phyloP scores from a whole-genome alignment of 2,329 filamentous ascomycete species.

The Monosporascus sp. region DNA sequence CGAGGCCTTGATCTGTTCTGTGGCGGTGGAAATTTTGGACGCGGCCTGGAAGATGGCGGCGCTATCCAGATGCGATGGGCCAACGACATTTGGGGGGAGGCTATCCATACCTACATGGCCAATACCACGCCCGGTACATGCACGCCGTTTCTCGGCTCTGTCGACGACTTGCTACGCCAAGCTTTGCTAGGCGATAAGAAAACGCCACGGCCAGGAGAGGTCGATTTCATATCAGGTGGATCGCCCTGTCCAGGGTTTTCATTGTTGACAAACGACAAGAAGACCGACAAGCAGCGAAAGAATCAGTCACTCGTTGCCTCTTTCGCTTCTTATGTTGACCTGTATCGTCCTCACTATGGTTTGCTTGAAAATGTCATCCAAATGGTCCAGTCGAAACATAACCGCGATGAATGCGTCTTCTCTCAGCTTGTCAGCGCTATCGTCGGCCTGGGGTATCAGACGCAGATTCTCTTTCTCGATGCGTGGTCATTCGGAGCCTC shows the following conservation, averaged over 20 bases:
- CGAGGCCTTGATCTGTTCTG: slow-evolving; percentile 69
- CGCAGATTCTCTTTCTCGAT: slow-evolving; percentile 62
- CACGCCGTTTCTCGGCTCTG: slow-evolving; percentile 63
- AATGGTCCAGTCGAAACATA: slow-evolving; percentile 51
- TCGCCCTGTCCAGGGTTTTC: slow-evolving; percentile 79
- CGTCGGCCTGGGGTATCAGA: slow-evolving; percentile 74
- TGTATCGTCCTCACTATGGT: slow-evolving; percentile 70
- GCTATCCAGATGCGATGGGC: slow-evolving; percentile 61
- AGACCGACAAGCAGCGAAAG: slow-evolving; percentile 50
- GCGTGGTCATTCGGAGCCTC: slow-evolving; percentile 64
- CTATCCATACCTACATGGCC: slow-evolving; percentile 70
- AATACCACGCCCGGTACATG: slow-evolving; percentile 45
- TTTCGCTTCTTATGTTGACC: slow-evolving; percentile 68
- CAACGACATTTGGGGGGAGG: slow-evolving; percentile 60
- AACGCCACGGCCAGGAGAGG: slow-evolving; percentile 55
- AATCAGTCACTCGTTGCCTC: slow-evolving; percentile 76
- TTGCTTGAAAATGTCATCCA: slow-evolving; percentile 71
- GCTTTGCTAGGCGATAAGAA: slow-evolving; percentile 47
- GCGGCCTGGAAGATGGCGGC: slow-evolving; percentile 69
- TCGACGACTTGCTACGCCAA: slow-evolving; percentile 60
- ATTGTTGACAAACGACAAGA: slow-evolving; percentile 51
- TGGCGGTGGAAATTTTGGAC: slow-evolving; percentile 72
- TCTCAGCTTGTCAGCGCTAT: slow-evolving; percentile 69
- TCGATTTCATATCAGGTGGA: slow-evolving; percentile 67
- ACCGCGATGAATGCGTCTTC: slow-evolving; percentile 58